Conservation (phyloP, 1,139 yeast species). For the Geotrichum bryndzae region DNA sequence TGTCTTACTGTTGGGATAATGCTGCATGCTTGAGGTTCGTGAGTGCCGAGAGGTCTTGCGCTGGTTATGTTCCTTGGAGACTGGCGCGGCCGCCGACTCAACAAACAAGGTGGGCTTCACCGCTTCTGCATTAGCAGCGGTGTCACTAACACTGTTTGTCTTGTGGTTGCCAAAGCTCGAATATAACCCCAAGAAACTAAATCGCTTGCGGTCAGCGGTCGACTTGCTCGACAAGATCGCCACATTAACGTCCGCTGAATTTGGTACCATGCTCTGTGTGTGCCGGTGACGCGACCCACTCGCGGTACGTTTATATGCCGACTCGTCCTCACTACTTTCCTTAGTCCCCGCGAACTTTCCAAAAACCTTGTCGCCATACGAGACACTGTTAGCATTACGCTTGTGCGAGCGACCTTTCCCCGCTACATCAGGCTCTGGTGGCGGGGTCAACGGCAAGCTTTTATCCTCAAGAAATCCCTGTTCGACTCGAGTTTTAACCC, state of each 20-base stretch:
- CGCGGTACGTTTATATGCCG: not conserved
- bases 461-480: not conserved
- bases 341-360: not conserved
- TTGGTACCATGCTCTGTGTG: too few relatives aligned
- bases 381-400: constrained; percentile 25
- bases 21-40: not conserved
- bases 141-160: not conserved
- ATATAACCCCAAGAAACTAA: constrained; percentile 23
- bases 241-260: too few relatives aligned
- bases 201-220: constrained; percentile 28
- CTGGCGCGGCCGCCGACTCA: not conserved
- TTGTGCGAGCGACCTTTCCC: not conserved
- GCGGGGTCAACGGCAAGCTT: not conserved
- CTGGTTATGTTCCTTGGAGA: not conserved
- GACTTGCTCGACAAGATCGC: constrained; percentile 23
- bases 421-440: not conserved
- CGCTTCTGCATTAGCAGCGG: not conserved
- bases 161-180: constrained; percentile 12
- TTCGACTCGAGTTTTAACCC: not conserved
- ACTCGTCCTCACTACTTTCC: not conserved
- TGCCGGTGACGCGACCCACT: not conserved
- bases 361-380: constrained; percentile 19
- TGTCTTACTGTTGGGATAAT: not conserved
- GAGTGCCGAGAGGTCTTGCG: not conserved
- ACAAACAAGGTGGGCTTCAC: not conserved